Evolutionary conservation across 176 grass and related monocot species (phyloP).

Genomic region (Hordeum vulgare): MorexV3_pseudomolecules_assembly NC_058522.1:329635349-329635848

Average conservation of each 20-base stretch:
- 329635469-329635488: neutral
- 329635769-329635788: neutral
- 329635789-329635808: neutral
- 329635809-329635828: neutral
- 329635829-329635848: neutral
- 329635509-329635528: neutral
- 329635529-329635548: neutral
- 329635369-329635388: neutral
- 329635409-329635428: neutral
- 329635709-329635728: constrained; percentile 51
- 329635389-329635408: neutral
- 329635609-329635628: constrained; percentile 18
- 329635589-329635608: neutral
- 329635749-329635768: constrained; percentile 6
- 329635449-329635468: neutral
- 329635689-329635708: constrained; percentile 67
- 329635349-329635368: neutral
- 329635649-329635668: constrained; percentile 53
- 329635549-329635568: neutral
- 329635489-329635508: neutral
- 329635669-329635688: constrained; percentile 69
- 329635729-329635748: constrained; percentile 52
- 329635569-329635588: neutral
- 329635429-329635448: neutral
- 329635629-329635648: constrained; percentile 15